Evolutionary conservation across 495 filamentous ascomycete genomes (phyloP).

Genomic region (Podospora conica): DNA sequence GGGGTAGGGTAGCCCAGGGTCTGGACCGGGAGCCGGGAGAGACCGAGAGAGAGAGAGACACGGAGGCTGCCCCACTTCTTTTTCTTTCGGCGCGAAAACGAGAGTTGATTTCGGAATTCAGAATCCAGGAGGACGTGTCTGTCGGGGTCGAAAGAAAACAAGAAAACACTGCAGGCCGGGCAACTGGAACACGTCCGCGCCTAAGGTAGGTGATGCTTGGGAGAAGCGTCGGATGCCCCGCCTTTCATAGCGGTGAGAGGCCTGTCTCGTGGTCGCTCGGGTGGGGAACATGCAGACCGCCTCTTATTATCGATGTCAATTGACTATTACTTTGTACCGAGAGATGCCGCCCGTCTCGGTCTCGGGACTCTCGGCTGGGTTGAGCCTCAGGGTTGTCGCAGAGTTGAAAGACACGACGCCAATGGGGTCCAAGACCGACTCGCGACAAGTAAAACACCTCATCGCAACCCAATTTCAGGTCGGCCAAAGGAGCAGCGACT

Average conservation of each 20-base stretch:
- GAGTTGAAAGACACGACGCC: neutral
- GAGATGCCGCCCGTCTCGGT: too few species aligned
- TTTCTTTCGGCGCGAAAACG: too few species aligned
- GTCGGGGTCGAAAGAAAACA: neutral
- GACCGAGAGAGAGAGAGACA: too few species aligned
- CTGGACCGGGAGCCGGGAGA: too few species aligned
- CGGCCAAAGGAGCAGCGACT: neutral
- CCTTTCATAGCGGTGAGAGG: neutral
- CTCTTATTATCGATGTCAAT: too few species aligned
- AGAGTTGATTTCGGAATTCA: neutral
- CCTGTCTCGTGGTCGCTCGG: neutral
- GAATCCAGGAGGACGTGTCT: neutral
- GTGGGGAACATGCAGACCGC: neutral
- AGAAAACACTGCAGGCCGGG: neutral
- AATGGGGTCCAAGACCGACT: neutral
- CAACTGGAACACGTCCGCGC: neutral
- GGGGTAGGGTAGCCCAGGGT: too few species aligned
- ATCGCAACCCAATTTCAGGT: neutral
- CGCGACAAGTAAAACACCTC: neutral
- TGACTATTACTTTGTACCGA: too few species aligned
- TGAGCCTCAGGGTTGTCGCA: neutral
- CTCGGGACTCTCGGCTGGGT: too few species aligned
- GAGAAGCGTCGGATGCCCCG: neutral
- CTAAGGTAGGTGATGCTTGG: neutral
- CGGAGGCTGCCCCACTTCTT: too few species aligned